Conservation (phyloP, 768 basidiomycete genomes). For the Leucocoprinus birnbaumii region DNA sequence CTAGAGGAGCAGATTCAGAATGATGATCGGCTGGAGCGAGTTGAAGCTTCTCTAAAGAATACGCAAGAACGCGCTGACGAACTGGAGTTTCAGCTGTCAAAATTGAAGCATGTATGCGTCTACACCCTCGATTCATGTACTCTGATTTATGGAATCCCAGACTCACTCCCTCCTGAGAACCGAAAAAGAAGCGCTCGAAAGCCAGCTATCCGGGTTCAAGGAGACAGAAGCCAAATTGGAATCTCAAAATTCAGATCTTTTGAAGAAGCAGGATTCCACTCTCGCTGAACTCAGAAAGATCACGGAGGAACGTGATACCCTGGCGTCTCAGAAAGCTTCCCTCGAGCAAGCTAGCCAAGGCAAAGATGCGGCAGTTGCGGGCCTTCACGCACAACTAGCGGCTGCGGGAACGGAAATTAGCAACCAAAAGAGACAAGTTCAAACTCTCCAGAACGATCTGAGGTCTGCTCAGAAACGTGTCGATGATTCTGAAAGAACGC, state of each 20-base stretch:
- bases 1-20: constrained; percentile 81
- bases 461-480: constrained; percentile 62
- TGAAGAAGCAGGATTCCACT: constrained; percentile 32
- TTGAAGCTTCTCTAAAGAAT: constrained; percentile 72
- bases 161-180: constrained; percentile 51
- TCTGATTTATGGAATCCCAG: constrained; percentile 29
- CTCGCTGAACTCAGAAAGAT: constrained; percentile 42
- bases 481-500: constrained; percentile 69
- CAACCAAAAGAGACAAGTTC: constrained; percentile 51
- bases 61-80: constrained; percentile 82
- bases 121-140: not conserved
- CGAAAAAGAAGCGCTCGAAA: constrained; percentile 57
- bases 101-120: constrained; percentile 65
- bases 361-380: constrained; percentile 42
- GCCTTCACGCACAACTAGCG: constrained; percentile 58
- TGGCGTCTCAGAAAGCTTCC: constrained; percentile 47
- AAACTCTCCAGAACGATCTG: constrained; percentile 63
- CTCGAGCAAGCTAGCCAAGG: constrained; percentile 47
- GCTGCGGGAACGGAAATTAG: constrained; percentile 53
- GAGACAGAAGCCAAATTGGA: constrained; percentile 47
- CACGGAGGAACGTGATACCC: constrained; percentile 41
- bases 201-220: constrained; percentile 37
- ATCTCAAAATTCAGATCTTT: constrained; percentile 43
- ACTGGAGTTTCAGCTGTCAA: constrained; percentile 78
- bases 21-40: constrained; percentile 75